These are phyloP conservation scores for Hypsizygus marmoreus DNA, from an alignment of 768 basidiomycete species.

Conservation along the genomic window DNA sequence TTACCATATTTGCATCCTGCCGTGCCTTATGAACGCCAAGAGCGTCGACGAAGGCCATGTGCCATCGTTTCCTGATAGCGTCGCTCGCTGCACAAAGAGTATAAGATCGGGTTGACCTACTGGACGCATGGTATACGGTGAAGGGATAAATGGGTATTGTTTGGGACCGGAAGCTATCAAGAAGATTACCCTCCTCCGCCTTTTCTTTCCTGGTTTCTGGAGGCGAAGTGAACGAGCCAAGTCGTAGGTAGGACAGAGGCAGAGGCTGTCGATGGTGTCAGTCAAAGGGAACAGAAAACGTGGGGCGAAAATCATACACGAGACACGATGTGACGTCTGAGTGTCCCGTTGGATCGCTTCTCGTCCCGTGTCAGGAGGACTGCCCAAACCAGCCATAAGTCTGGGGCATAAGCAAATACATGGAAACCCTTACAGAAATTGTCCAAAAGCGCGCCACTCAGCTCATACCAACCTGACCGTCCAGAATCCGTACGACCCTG, in stretches of 20 bases:
- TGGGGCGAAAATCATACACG: constrained; percentile 48
- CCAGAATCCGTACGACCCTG: constrained; percentile 63
- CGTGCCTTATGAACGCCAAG: constrained; percentile 62
- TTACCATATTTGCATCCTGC: constrained; percentile 75
- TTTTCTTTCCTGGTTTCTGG: constrained; percentile 68
- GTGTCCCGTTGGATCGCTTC: constrained; percentile 45
- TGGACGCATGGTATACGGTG: constrained; percentile 71
- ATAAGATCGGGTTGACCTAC: constrained; percentile 59
- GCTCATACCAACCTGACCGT: constrained; percentile 80
- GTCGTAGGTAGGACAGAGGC: constrained; percentile 74
- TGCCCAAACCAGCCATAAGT: constrained; percentile 24
- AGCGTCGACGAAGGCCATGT: constrained; percentile 58
- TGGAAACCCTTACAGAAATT: constrained; percentile 61
- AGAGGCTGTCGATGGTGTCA: constrained; percentile 57
- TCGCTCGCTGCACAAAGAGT: constrained; percentile 71
- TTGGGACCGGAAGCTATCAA: constrained; percentile 56
- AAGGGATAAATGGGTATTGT: constrained; percentile 70
- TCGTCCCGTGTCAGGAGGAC: constrained; percentile 70
- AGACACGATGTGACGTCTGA: constrained; percentile 59
- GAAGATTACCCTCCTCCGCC: constrained; percentile 55
- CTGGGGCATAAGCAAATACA: background rate
- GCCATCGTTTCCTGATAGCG: constrained; percentile 61
- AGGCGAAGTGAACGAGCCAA: constrained; percentile 61
- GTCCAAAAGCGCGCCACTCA: constrained; percentile 69
- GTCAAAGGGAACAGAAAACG: constrained; percentile 1